Base-by-base conservation (phyloP, 345 rosid species). In the Camelina hispida region DNA sequence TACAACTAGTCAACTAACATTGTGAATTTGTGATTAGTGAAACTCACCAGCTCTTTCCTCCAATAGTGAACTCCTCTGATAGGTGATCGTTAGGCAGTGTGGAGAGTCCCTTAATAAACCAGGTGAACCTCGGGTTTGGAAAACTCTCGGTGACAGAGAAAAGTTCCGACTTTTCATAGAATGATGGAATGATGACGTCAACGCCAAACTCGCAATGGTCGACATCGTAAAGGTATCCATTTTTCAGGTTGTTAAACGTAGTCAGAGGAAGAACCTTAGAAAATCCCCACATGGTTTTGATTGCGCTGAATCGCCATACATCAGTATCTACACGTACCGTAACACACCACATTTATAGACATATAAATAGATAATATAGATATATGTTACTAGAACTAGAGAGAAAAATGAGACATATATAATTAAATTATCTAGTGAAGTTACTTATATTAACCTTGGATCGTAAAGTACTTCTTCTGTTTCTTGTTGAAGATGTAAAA, bases 401-500 rank as follows among this genome's bases (percentile, higher is more conserved):
- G 37, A 54, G 17, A 2, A 13, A 28, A 54, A 6, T 25, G 35
- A 54, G 11, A n/a, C n/a, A 14, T 25, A 54, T 25, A 25, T 25
- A 55, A 25, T 54, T 6, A 54, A 32, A 57, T 4, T 12, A 9
- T 11, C 1, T 32, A 11, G 30, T 28, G 5, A 7, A 50, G 23
- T 16, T 8, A 48, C 18, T 11, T 5, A 5, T 44, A 15, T 44
- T 15, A 48, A 66, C 58, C 70, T 66, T 66, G 58, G 32, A 50
- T 48, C 0, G 70, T 66, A 17, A 66, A 50, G 17, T 66, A 66
- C 23, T 66, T 66, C 5, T 34, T 66, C 46, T 57, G 13, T 30
- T 66, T 66, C 44, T 50, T 48, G 70, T 66, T 66, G 46, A 48
- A 66, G 18, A 66, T 17, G 46, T 50, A 66, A 66, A 66, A 66